These are phyloP conservation scores for Mycena pura DNA, from an alignment of 768 basidiomycete genomes.

Conservation along the genomic window DNA sequence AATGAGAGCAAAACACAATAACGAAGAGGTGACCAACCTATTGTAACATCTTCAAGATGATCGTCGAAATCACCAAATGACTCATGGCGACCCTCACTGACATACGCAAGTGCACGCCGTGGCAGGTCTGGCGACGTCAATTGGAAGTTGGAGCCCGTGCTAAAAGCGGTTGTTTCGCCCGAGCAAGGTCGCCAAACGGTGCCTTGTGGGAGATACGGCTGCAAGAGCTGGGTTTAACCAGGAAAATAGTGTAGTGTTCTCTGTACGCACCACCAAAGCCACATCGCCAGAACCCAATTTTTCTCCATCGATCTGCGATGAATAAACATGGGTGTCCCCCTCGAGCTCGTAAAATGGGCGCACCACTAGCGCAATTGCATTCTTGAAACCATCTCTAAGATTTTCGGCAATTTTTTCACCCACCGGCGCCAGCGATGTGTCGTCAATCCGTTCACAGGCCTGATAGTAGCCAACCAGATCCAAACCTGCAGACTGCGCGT, in stretches of 20 bases:
- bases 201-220: constrained; percentile 60
- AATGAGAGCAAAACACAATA: constrained; percentile 16
- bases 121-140: constrained; percentile 55
- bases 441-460: constrained; percentile 69
- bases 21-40: constrained; percentile 45
- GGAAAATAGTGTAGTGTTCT: not conserved
- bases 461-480: constrained; percentile 79
- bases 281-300: constrained; percentile 57
- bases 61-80: constrained; percentile 84
- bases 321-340: constrained; percentile 6
- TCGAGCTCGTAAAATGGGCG: constrained; percentile 30
- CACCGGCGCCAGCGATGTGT: constrained; percentile 65
- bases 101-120: constrained; percentile 52
- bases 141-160: constrained; percentile 51
- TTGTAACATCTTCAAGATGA: constrained; percentile 75
- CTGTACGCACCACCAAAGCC: constrained; percentile 64
- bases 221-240: not conserved
- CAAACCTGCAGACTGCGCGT: constrained; percentile 61
- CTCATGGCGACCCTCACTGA: constrained; percentile 59
- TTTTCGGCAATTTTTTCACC: constrained; percentile 68
- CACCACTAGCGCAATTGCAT: constrained; percentile 77
- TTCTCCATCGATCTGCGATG: constrained; percentile 63
- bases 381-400: constrained; percentile 58
- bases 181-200: constrained; percentile 57
- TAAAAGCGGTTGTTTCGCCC: constrained; percentile 49